These are phyloP conservation scores for Chionographis japonica DNA, from an alignment of 106 monocot genomes.

Conservation along the genomic window DNA sequence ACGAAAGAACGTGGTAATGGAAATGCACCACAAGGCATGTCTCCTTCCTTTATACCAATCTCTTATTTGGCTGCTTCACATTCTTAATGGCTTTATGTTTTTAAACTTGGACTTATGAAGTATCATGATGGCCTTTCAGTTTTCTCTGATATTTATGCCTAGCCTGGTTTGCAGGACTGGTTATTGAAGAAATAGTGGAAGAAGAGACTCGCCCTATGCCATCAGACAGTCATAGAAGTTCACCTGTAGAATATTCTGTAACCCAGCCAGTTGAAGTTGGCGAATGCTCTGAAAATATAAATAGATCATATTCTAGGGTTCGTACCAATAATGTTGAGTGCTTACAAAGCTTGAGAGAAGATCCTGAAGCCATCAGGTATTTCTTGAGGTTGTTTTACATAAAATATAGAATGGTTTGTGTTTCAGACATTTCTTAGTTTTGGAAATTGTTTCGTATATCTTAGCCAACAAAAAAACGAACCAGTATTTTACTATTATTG, in stretches of 20 bases:
- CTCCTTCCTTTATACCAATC: constrained; percentile 1
- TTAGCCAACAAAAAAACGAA: not conserved
- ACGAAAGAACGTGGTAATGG: constrained; percentile 19
- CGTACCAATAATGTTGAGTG: constrained; percentile 18
- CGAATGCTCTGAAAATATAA: constrained; percentile 17
- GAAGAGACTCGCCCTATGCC: constrained; percentile 23
- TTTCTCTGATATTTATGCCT: constrained; percentile 1
- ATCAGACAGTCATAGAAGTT: constrained; percentile 22
- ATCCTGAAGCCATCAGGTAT: constrained; percentile 58
- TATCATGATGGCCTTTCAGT: not conserved
- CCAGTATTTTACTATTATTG: no score
- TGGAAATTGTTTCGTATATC: not conserved
- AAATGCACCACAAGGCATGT: constrained; percentile 22
- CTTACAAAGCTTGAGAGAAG: constrained; percentile 41
- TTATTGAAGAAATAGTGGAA: constrained; percentile 86
- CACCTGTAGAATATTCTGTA: constrained; percentile 25
- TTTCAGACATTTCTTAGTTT: not conserved
- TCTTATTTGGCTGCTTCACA: not conserved
- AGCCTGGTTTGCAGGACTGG: constrained; percentile 35
- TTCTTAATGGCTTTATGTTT: not conserved
- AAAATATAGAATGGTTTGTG: no score
- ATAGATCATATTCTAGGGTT: constrained; percentile 7
- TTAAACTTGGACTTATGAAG: not conserved
- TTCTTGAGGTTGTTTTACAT: not conserved
- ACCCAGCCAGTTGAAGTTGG: constrained; percentile 31